A percentile compares a stretch with the other conserved stretches of the same genome.
phyloP scores from a whole-genome alignment of 257 asterid genomes.

The Galeopsis tetrahit region DNA sequence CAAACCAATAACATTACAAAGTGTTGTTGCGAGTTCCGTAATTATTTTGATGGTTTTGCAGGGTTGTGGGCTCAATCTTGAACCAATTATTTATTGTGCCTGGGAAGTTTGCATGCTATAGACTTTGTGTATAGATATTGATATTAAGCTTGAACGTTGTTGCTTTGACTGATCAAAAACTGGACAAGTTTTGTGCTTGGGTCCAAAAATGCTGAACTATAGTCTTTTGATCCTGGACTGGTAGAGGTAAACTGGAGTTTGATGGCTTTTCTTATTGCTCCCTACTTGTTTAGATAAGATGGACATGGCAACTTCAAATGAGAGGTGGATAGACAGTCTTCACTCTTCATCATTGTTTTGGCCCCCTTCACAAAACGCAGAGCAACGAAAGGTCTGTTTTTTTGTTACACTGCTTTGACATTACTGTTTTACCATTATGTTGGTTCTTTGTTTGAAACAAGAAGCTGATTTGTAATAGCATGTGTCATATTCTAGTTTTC shows the following conservation, averaged over 20 bases:
- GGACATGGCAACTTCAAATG: conserved; percentile 64
- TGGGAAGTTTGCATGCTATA: conserved; percentile 28
- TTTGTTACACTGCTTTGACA: not conserved
- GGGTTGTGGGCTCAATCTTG: conserved; percentile 23
- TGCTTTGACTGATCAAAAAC: conserved; percentile 34
- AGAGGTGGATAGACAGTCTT: conserved; percentile 82
- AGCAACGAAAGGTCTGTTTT: conserved; percentile 65
- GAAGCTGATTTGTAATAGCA: conserved; percentile 1
- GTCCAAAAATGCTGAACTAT: conserved; percentile 50
- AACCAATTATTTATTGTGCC: conserved; percentile 14
- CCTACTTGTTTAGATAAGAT: conserved; percentile 40
- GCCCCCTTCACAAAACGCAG: conserved; percentile 75
- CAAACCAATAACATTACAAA: not conserved
- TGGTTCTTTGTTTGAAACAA: not conserved
- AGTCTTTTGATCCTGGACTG: conserved; percentile 54
- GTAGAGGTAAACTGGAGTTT: conserved; percentile 45
- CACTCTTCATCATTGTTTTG: conserved; percentile 76
- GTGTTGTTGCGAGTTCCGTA: conserved; percentile 29
- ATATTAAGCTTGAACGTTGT: conserved; percentile 30
- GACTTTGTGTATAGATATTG: conserved; percentile 29
- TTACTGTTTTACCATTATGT: not conserved
- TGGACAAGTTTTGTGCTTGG: conserved; percentile 35
- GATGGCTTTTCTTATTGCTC: conserved; percentile 41
- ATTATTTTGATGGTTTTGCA: conserved; percentile 35
- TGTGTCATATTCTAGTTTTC: conserved; percentile 21